Percentiles rank a stretch among this genome's conserved stretches.
phyloP scores from a whole-genome alignment of 495 filamentous ascomycete genomes.

The Zalerion maritima region DNA sequence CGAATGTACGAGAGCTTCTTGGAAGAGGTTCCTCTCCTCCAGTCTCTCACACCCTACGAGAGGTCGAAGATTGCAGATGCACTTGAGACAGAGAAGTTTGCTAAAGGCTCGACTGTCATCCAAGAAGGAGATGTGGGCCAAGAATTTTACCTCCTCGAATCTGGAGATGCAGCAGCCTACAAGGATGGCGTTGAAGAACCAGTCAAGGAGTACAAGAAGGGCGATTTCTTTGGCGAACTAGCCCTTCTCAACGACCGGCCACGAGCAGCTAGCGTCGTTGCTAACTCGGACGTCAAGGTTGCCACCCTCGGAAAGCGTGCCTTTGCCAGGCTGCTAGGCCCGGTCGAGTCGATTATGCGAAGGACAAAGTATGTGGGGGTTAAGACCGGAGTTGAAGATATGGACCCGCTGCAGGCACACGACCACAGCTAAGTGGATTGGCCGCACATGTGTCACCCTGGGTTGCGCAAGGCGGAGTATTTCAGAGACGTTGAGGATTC shows the following conservation, averaged over 20 bases:
- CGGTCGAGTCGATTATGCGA: constrained; percentile 90
- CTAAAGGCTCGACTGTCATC: constrained; percentile 71
- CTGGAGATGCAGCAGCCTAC: constrained; percentile 74
- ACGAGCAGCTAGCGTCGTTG: constrained; percentile 78
- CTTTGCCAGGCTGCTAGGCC: constrained; percentile 84
- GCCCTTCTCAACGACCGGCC: constrained; percentile 88
- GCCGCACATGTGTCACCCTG: too few relatives aligned
- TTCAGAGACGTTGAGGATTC: too few relatives aligned
- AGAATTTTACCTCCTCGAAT: constrained; percentile 83
- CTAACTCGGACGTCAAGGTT: constrained; percentile 78
- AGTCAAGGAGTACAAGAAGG: constrained; percentile 70
- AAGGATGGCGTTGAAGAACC: constrained; percentile 48
- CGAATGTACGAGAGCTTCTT: constrained; percentile 96
- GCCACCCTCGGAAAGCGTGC: constrained; percentile 84
- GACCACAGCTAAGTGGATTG: too few relatives aligned
- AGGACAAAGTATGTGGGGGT: constrained; percentile 45
- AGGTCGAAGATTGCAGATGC: constrained; percentile 95
- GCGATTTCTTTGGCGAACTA: constrained; percentile 94
- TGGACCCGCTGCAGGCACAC: constrained; percentile 36
- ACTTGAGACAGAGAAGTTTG: constrained; percentile 75
- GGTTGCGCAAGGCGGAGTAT: too few relatives aligned
- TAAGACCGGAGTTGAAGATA: constrained; percentile 35
- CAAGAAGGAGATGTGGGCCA: constrained; percentile 81
- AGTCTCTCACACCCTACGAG: constrained; percentile 74
- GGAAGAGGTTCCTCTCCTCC: constrained; percentile 87